Evolutionary conservation across 208 protist genomes (phyloP).

Genomic region (Acanthamoeba healyi): DNA sequence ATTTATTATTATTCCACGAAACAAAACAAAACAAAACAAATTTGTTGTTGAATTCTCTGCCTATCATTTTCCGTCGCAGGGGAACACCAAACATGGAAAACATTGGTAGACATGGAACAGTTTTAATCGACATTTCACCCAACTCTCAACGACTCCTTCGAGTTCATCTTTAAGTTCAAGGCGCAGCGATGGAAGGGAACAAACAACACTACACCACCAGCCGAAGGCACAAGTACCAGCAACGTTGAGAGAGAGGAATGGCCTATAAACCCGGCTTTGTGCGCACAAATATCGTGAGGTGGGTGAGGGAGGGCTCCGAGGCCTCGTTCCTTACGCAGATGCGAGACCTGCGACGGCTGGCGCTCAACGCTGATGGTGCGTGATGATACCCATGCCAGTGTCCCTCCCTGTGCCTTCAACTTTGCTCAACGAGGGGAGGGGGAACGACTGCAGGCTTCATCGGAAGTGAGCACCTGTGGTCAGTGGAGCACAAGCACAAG

Average conservation of each 20-base stretch:
- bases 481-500: slow-evolving; percentile 60
- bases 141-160: not conserved
- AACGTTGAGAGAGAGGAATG: not conserved
- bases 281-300: slow-evolving; percentile 36
- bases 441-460: slow-evolving; percentile 44
- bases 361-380: slow-evolving; percentile 7
- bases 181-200: too few species aligned
- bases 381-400: not conserved
- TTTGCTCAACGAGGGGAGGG: too few species aligned
- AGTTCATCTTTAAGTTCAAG: too few species aligned
- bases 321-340: not conserved
- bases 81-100: too few species aligned
- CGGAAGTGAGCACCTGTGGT: slow-evolving; percentile 52
- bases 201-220: not conserved
- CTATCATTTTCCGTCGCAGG: too few species aligned
- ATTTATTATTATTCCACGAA: too few species aligned
- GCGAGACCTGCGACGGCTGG: slow-evolving; percentile 26
- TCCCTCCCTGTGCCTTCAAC: not conserved
- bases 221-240: not conserved
- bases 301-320: slow-evolving; percentile 46
- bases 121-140: not conserved
- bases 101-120: not conserved
- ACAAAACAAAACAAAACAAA: too few species aligned
- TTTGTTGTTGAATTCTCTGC: too few species aligned
- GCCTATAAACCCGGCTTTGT: not conserved